phyloP scores from a whole-genome alignment of 495 filamentous ascomycete species.

The Viridothelium virens region DNA sequence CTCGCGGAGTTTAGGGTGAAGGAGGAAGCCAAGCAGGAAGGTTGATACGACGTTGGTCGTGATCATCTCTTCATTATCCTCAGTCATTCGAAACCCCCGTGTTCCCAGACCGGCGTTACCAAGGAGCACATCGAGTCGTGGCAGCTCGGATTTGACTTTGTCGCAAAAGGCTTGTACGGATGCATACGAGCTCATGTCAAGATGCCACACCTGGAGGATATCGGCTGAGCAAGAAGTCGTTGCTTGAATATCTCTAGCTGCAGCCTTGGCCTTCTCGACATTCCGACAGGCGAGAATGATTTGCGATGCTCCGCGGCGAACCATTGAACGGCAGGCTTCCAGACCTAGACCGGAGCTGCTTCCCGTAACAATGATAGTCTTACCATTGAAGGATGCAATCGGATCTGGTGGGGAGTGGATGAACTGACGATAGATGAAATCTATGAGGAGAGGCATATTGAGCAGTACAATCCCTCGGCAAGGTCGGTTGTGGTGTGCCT shows the following conservation, averaged over 20 bases:
- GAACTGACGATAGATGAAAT: slow-evolving; percentile 42
- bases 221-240: slow-evolving; percentile 34
- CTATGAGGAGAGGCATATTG: background rate
- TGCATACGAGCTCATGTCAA: slow-evolving; percentile 48
- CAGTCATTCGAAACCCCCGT: slow-evolving; percentile 27
- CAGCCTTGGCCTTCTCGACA: slow-evolving; percentile 40
- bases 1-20: slow-evolving; percentile 37
- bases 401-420: slow-evolving; percentile 37
- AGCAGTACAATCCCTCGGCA: background rate
- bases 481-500: background rate
- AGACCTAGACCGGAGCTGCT: slow-evolving; percentile 32
- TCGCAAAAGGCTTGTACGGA: slow-evolving; percentile 44
- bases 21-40: slow-evolving; percentile 39
- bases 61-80: slow-evolving; percentile 42
- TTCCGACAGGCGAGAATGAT: slow-evolving; percentile 34
- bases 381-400: slow-evolving; percentile 30
- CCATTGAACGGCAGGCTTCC: slow-evolving; percentile 33
- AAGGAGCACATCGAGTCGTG: slow-evolving; percentile 39
- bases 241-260: slow-evolving; percentile 42
- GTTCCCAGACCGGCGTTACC: slow-evolving; percentile 43
- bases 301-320: slow-evolving; percentile 26
- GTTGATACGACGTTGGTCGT: slow-evolving; percentile 45
- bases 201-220: slow-evolving; percentile 45
- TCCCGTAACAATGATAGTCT: slow-evolving; percentile 35
- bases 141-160: slow-evolving; percentile 36